Percentiles rank a stretch among this genome's conserved stretches.
phyloP scores from a whole-genome alignment of 352 stramenopile genomes.

The Sclerospora graminicola region DNA sequence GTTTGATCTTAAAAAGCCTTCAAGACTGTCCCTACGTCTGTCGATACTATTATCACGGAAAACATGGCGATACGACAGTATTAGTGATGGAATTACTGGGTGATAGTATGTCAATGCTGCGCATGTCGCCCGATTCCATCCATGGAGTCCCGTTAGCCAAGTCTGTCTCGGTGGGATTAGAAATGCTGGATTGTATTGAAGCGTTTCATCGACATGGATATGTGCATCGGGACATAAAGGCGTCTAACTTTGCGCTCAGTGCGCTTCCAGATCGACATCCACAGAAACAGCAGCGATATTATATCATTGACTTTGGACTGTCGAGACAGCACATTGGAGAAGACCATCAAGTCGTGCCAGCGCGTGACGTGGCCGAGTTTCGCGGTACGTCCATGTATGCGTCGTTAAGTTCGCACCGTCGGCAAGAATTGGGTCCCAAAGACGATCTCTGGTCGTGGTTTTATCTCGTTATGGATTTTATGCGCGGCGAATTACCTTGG shows the following conservation, averaged over 20 bases:
- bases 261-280: conserved; percentile 27
- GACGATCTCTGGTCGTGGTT: conserved; percentile 87
- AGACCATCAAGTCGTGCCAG: conserved; percentile 46
- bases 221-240: conserved; percentile 85
- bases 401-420: conserved; percentile 70
- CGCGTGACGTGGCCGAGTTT: conserved; percentile 65
- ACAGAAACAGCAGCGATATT: conserved; percentile 44
- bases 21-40: conserved; percentile 79
- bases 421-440: conserved; percentile 70
- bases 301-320: conserved; percentile 80
- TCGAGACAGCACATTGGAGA: conserved; percentile 69
- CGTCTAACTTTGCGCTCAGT: conserved; percentile 80
- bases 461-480: conserved; percentile 84
- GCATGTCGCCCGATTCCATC: conserved; percentile 64
- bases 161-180: conserved; percentile 59
- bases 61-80: conserved; percentile 78
- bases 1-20: conserved; percentile 75
- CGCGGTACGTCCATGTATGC: conserved; percentile 85
- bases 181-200: conserved; percentile 86
- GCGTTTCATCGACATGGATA: conserved; percentile 80
- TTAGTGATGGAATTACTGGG: conserved; percentile 84
- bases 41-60: conserved; percentile 79
- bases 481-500: conserved; percentile 79
- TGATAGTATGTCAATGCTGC: conserved; percentile 85
- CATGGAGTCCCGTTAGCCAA: conserved; percentile 65